Evolutionary conservation across 331 rosid genomes (phyloP).

Genomic region (Arachis monticola): DNA sequence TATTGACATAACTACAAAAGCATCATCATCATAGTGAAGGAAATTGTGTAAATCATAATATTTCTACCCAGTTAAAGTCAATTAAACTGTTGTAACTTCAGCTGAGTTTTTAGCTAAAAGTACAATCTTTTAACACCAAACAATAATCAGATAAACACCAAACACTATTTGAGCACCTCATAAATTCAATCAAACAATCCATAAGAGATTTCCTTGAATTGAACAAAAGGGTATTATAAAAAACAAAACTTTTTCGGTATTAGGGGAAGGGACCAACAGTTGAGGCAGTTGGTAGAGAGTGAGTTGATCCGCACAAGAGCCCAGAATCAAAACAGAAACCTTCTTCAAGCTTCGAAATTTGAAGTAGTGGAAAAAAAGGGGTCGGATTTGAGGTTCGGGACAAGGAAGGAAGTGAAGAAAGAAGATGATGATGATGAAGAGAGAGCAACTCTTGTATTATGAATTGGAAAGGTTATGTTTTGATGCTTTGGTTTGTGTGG

Average conservation of each 20-base stretch:
- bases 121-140: background rate
- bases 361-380: background rate
- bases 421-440: background rate
- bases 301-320: conserved; percentile 35
- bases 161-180: background rate
- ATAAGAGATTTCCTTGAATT: background rate
- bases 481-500: background rate
- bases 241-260: background rate
- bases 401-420: background rate
- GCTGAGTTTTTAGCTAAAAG: conserved; percentile 1
- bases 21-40: conserved; percentile 1
- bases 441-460: background rate
- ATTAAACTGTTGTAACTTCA: conserved; percentile 5
- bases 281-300: conserved; percentile 3
- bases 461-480: background rate
- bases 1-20: conserved; percentile 22
- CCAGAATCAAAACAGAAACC: conserved; percentile 9
- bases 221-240: background rate
- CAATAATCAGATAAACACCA: conserved; percentile 29
- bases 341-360: background rate
- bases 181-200: conserved; percentile 15
- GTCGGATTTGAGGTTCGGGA: background rate
- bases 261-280: conserved; percentile 21
- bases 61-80: conserved; percentile 27
- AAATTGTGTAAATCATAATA: conserved; percentile 16